Percentiles rank a stretch among this genome's conserved stretches.
phyloP scores from a whole-genome alignment of 257 asterid species.

The Solanum virginianum region DNA sequence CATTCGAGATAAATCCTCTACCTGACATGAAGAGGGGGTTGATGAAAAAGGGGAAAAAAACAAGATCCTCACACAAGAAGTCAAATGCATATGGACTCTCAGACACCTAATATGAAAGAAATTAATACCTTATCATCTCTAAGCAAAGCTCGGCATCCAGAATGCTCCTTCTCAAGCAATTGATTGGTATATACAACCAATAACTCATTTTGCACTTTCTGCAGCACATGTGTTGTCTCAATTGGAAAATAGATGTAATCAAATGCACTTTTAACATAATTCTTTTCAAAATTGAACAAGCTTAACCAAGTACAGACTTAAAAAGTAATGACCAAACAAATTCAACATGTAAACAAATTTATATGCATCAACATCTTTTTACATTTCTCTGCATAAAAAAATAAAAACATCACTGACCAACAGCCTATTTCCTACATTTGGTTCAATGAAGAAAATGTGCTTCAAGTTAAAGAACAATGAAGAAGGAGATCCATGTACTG shows the following conservation, averaged over 20 bases:
- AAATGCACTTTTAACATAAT: not conserved
- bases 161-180: slow-evolving; percentile 47
- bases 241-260: not conserved
- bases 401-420: not conserved
- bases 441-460: not conserved
- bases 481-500: not conserved
- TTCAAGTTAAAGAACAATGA: not conserved
- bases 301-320: not conserved
- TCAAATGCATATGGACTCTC: not conserved
- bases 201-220: slow-evolving; percentile 34
- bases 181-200: slow-evolving; percentile 23
- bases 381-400: not conserved
- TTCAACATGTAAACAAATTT: not conserved
- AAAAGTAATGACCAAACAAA: not conserved
- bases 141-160: slow-evolving; percentile 51
- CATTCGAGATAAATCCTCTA: slow-evolving; percentile 53
- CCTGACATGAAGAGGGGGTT: slow-evolving; percentile 12
- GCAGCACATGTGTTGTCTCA: not conserved
- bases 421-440: not conserved
- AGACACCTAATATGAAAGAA: not conserved
- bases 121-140: slow-evolving; percentile 38
- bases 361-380: slow-evolving; percentile 1
- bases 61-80: not conserved
- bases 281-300: not conserved
- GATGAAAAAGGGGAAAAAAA: not conserved